Evolutionary conservation across 345 rosid species (phyloP).

Genomic region (Eutrema japonicum): DNA sequence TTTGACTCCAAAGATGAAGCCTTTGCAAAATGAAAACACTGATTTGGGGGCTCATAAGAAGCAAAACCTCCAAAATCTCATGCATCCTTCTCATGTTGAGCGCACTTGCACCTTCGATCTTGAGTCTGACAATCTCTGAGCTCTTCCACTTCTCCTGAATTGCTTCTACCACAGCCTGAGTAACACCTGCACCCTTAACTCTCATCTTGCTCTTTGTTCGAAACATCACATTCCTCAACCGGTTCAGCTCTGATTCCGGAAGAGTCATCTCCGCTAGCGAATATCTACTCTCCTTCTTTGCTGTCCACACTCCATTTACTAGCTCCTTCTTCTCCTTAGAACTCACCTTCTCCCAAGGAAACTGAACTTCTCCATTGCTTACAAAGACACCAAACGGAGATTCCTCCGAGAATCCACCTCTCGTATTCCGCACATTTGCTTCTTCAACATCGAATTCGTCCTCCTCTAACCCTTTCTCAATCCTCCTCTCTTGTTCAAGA

Average conservation of each 20-base stretch:
- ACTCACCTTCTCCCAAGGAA: constrained; percentile 84
- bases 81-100: constrained; percentile 93
- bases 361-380: constrained; percentile 60
- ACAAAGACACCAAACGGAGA: constrained; percentile 52
- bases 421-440: constrained; percentile 52
- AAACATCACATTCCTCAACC: constrained; percentile 78
- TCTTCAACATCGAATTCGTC: constrained; percentile 69
- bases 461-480: constrained; percentile 68
- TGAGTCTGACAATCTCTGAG: constrained; percentile 79
- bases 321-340: constrained; percentile 44
- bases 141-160: constrained; percentile 82
- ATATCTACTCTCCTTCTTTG: constrained; percentile 60
- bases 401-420: constrained; percentile 65
- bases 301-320: constrained; percentile 54
- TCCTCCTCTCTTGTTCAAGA: constrained; percentile 50
- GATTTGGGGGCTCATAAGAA: constrained; percentile 25
- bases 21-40: neutral
- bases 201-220: constrained; percentile 63
- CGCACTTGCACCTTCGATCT: constrained; percentile 81
- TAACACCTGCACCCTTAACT: constrained; percentile 70
- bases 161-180: constrained; percentile 69
- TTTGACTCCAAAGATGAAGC: constrained; percentile 4
- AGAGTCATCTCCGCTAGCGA: constrained; percentile 76
- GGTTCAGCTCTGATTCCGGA: constrained; percentile 71
- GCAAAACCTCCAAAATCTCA: constrained; percentile 83